A percentile compares a stretch with the other conserved stretches of the same genome.
Evolutionary conservation across 2,329 filamentous ascomycete genomes (phyloP).

Genomic region (Fusarium albosuccineum): DNA sequence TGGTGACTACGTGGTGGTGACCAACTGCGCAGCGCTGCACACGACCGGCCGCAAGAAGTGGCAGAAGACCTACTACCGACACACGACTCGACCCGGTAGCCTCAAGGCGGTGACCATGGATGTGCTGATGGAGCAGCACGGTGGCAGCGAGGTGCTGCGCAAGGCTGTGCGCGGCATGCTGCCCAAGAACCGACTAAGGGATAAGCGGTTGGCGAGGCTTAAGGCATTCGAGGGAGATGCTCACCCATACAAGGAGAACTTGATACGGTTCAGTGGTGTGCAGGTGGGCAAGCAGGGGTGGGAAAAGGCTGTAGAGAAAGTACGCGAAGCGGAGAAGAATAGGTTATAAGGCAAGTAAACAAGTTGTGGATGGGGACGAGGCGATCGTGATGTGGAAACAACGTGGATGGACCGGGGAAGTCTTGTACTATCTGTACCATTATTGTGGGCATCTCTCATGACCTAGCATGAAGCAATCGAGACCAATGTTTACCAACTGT

Average conservation of each 20-base stretch:
- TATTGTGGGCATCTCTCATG: conserved; percentile 47
- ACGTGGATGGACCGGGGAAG: conserved; percentile 36
- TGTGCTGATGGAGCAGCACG: conserved; percentile 91
- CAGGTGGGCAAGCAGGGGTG: conserved; percentile 66
- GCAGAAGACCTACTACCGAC: conserved; percentile 96
- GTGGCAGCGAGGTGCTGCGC: conserved; percentile 89
- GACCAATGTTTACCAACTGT: conserved; percentile 23
- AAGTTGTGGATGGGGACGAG: conserved; percentile 4
- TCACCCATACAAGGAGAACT: conserved; percentile 92
- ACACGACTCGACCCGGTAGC: conserved; percentile 90
- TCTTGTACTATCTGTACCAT: conserved; percentile 52
- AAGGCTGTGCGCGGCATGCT: conserved; percentile 97
- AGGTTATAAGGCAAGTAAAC: conserved; percentile 59
- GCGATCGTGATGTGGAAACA: conserved; percentile 31
- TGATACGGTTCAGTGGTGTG: conserved; percentile 78
- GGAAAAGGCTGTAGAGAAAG: conserved; percentile 63
- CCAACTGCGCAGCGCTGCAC: conserved; percentile 87
- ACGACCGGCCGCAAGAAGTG: conserved; percentile 91
- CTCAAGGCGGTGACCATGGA: conserved; percentile 95
- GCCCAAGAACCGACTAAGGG: conserved; percentile 93
- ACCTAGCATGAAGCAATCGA: conserved; percentile 45
- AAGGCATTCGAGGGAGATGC: conserved; percentile 96
- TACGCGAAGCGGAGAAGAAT: conserved; percentile 63
- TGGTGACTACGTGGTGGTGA: conserved; percentile 98
- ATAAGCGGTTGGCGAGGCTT: conserved; percentile 86